These are phyloP conservation scores for Xylariaceae sp. DNA, from an alignment of 2,329 filamentous ascomycete genomes.

Conservation along the genomic window DNA sequence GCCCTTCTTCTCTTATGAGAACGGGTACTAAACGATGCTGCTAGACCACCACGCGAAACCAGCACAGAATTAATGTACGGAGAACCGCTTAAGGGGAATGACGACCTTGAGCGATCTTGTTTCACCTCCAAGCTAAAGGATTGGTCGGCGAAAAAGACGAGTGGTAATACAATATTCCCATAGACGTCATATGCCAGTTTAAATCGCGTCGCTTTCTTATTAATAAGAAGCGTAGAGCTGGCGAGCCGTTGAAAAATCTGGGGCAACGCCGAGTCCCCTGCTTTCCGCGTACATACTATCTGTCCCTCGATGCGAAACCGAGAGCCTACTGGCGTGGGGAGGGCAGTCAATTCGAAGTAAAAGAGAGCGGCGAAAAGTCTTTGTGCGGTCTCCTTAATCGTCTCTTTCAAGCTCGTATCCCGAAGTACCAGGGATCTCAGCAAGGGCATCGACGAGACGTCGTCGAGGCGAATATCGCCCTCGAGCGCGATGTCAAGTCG, in stretches of 20 bases:
- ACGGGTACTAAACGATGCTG: no score
- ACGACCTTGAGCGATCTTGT: background rate
- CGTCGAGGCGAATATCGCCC: constrained; percentile 5
- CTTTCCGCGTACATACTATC: constrained; percentile 11
- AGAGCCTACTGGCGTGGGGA: background rate
- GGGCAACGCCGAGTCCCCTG: constrained; percentile 1
- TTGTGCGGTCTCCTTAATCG: constrained; percentile 7
- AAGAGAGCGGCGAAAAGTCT: constrained; percentile 14
- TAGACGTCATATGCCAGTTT: constrained; percentile 1
- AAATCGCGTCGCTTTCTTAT: background rate
- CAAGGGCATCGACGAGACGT: constrained; percentile 9
- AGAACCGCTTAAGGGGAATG: constrained; percentile 2
- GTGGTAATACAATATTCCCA: background rate
- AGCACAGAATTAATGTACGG: background rate
- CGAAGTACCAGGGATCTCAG: constrained; percentile 4
- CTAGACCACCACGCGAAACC: background rate
- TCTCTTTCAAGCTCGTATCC: background rate
- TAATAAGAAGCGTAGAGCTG: constrained; percentile 1
- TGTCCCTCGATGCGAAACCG: constrained; percentile 4
- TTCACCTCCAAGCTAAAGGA: constrained; percentile 2
- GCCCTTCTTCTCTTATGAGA: background rate
- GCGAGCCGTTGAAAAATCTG: background rate
- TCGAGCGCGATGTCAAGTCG: constrained; percentile 16
- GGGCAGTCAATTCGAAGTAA: constrained; percentile 12
- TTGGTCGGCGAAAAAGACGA: constrained; percentile 4